Conservation (phyloP, 2,329 filamentous ascomycete genomes). For the Sarocladium brachiariae region DNA sequence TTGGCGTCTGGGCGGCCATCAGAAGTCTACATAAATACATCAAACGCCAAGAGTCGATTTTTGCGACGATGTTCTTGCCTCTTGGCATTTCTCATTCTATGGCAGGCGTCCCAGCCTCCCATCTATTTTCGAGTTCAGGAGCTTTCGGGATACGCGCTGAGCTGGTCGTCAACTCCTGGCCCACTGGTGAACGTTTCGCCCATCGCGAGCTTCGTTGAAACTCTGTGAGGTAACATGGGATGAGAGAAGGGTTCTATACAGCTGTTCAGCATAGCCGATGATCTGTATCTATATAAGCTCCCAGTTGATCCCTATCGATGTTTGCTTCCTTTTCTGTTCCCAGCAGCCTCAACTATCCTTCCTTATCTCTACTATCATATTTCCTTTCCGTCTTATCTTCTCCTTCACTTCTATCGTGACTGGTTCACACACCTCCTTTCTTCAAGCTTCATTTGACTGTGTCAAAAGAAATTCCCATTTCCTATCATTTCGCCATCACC, state of each 20-base stretch:
- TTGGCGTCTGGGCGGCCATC: not conserved
- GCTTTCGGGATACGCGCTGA: not conserved
- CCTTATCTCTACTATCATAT: not conserved
- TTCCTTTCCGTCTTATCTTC: slow-evolving; percentile 5
- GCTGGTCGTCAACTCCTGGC: slow-evolving; percentile 4
- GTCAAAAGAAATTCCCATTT: slow-evolving; percentile 2
- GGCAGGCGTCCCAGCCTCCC: not conserved
- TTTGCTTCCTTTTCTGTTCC: not conserved
- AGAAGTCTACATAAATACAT: slow-evolving; percentile 1
- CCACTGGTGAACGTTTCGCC: slow-evolving; percentile 3
- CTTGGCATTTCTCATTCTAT: not conserved
- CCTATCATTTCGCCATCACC: not conserved
- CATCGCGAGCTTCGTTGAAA: not conserved
- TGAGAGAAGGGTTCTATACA: too few relatives aligned
- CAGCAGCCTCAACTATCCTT: slow-evolving; percentile 6
- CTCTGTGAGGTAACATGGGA: not conserved
- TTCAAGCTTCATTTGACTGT: not conserved
- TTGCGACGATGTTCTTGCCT: slow-evolving; percentile 1
- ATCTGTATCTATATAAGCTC: slow-evolving; percentile 2
- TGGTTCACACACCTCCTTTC: slow-evolving; percentile 4
- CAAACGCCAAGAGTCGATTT: slow-evolving; percentile 1
- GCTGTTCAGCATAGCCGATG: too few relatives aligned
- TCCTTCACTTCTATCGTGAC: slow-evolving; percentile 8
- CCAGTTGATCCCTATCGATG: not conserved
- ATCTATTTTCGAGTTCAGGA: not conserved